These are phyloP conservation scores for Leccinum boreale DNA, from an alignment of 768 basidiomycete species.

Conservation along the genomic window DNA sequence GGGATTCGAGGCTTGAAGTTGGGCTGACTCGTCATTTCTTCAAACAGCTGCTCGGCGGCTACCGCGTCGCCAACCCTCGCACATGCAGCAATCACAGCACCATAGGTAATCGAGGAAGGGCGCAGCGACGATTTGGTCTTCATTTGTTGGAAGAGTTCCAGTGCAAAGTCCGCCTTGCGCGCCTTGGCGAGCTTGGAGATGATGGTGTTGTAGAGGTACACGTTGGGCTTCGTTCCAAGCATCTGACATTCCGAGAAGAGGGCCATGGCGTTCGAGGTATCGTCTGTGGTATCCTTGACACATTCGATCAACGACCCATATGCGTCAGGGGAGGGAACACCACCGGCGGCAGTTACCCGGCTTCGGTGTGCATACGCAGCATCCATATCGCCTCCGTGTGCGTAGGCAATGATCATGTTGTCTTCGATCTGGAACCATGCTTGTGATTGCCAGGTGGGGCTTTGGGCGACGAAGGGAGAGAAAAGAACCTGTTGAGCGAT, in stretches of 20 bases:
- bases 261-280: constrained; percentile 80
- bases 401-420: constrained; percentile 82
- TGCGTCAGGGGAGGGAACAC: constrained; percentile 80
- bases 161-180: constrained; percentile 84
- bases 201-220: constrained; percentile 94
- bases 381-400: constrained; percentile 76
- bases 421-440: constrained; percentile 84
- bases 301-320: constrained; percentile 88
- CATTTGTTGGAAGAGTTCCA: constrained; percentile 89
- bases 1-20: constrained; percentile 89
- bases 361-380: constrained; percentile 77
- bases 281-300: constrained; percentile 94
- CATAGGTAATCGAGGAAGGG: constrained; percentile 89
- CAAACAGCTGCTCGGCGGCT: constrained; percentile 79
- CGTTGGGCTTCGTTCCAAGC: constrained; percentile 69
- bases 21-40: constrained; percentile 70
- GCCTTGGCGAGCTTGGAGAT: constrained; percentile 96
- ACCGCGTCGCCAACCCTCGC: constrained; percentile 86
- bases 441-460: constrained; percentile 46
- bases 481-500: constrained; percentile 61
- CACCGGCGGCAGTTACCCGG: constrained; percentile 73
- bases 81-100: constrained; percentile 91
- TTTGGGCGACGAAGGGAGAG: constrained; percentile 34
- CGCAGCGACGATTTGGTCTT: constrained; percentile 50
- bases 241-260: constrained; percentile 77